These are phyloP conservation scores for Suillus luteus DNA, from an alignment of 768 basidiomycete genomes.

Conservation along the genomic window DNA sequence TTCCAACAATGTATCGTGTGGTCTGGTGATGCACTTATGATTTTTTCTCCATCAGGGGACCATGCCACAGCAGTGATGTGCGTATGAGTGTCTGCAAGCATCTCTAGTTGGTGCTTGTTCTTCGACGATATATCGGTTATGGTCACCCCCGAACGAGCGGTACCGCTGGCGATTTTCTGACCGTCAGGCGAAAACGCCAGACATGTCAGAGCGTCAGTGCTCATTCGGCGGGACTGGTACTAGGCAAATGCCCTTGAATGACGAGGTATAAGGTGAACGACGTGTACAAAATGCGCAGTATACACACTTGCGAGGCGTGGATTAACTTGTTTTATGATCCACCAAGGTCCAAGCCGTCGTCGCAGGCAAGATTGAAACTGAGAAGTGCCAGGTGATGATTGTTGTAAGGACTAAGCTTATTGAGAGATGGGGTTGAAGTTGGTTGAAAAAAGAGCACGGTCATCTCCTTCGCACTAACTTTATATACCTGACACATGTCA, in stretches of 20 bases:
- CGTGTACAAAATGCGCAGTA: not conserved
- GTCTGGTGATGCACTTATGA: constrained; percentile 33
- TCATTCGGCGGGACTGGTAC: constrained; percentile 4
- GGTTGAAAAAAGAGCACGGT: no score
- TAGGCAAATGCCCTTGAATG: not conserved
- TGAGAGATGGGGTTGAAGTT: no score
- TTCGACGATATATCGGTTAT: not conserved
- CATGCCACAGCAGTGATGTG: constrained; percentile 23
- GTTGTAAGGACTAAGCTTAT: no score
- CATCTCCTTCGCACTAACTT: no score
- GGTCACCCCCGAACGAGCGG: constrained; percentile 10
- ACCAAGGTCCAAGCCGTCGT: no score
- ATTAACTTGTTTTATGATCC: not conserved
- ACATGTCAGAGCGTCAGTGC: not conserved
- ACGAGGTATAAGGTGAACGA: not conserved
- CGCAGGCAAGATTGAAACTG: no score
- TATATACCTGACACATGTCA: no score
- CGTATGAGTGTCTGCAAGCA: not conserved
- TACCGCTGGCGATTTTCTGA: constrained; percentile 1
- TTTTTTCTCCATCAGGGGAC: constrained; percentile 28
- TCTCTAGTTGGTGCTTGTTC: not conserved
- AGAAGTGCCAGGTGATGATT: no score
- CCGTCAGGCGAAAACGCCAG: not conserved
- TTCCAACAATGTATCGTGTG: constrained; percentile 31
- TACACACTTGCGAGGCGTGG: not conserved